phyloP scores from a whole-genome alignment of 139 green algal genomes.

The Trebouxia sp. region DNA sequence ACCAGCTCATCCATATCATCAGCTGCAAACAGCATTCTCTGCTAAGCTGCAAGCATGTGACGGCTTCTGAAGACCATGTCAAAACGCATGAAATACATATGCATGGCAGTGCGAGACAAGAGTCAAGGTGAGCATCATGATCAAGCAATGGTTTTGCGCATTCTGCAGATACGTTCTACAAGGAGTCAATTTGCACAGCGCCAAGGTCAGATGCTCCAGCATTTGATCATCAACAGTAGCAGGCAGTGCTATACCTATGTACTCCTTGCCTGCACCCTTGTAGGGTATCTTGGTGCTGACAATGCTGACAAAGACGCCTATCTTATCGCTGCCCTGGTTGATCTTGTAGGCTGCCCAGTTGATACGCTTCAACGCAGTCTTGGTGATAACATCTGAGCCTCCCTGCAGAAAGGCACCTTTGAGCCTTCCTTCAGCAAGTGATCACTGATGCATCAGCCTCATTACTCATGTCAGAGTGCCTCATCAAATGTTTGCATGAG shows the following conservation, averaged over 20 bases:
- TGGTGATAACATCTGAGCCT: conserved; percentile 90
- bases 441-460: no score
- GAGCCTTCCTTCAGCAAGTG: neutral
- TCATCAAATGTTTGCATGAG: no score
- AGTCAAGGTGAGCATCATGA: neutral
- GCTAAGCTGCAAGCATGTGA: no score
- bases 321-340: conserved; percentile 85
- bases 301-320: conserved; percentile 97
- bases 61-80: no score
- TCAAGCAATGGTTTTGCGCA: no score
- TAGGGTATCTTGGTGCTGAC: conserved; percentile 99
- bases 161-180: no score
- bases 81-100: no score
- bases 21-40: conserved; percentile 42
- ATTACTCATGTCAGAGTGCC: no score
- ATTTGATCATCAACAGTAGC: no score
- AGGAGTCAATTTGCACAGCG: no score
- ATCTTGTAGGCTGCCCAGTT: conserved; percentile 98
- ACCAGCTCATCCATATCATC: conserved; percentile 96
- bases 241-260: conserved; percentile 72
- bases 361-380: conserved; percentile 89
- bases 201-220: no score
- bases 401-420: conserved; percentile 33
- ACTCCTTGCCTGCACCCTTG: conserved; percentile 98
- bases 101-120: no score